Conservation (phyloP, 345 rosid species). For the Nephelium lappaceum region DNA sequence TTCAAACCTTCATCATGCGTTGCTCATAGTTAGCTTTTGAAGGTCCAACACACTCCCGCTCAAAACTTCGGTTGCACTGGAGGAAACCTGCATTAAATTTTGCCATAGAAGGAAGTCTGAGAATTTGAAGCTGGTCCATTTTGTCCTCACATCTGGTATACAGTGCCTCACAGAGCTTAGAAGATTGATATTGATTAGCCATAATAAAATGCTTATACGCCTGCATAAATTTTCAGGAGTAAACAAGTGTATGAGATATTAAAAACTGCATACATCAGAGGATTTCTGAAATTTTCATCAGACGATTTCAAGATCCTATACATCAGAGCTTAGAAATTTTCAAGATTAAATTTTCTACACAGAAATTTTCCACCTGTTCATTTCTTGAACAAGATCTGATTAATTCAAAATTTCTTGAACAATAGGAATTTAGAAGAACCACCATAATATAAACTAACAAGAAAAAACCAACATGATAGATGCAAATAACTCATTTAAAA, state of each 20-base stretch:
- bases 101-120: slow-evolving; percentile 98
- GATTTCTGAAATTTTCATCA: too few relatives aligned
- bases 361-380: background rate
- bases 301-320: too few relatives aligned
- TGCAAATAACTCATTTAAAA: background rate
- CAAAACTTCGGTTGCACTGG: slow-evolving; percentile 91
- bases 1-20: slow-evolving; percentile 79
- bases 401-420: background rate
- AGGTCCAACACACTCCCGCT: slow-evolving; percentile 84
- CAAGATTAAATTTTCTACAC: too few relatives aligned
- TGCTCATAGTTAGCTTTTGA: slow-evolving; percentile 78
- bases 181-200: slow-evolving; percentile 79
- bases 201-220: slow-evolving; percentile 64
- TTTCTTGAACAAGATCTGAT: background rate
- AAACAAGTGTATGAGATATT: slow-evolving; percentile 19
- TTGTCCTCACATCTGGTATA: slow-evolving; percentile 88
- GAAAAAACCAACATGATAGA: background rate
- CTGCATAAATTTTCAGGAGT: slow-evolving; percentile 45
- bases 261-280: background rate
- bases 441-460: background rate
- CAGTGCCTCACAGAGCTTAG: slow-evolving; percentile 83
- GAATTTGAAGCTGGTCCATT: slow-evolving; percentile 99
- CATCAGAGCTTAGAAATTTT: too few relatives aligned
- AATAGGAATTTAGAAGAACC: background rate
- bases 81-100: slow-evolving; percentile 94